These are phyloP conservation scores for Ampelomyces quisqualis DNA, from an alignment of 2,329 filamentous ascomycete genomes.

Conservation along the genomic window DNA sequence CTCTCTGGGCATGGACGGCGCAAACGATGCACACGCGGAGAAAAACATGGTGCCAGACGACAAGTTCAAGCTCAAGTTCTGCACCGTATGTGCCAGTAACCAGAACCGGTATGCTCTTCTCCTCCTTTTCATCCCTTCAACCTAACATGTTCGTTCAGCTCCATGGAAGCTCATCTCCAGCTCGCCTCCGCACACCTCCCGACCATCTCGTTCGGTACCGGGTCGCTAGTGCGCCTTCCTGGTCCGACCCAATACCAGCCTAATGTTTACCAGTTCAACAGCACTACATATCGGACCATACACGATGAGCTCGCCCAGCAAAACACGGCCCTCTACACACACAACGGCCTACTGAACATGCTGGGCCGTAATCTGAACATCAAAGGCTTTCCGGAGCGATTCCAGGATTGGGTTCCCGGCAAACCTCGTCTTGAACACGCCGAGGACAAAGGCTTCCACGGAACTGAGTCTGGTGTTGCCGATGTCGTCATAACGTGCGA, in stretches of 20 bases:
- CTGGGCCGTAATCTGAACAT: conserved; percentile 85
- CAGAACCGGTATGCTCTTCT: conserved; percentile 75
- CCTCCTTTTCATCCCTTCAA: too few species aligned
- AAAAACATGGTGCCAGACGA: conserved; percentile 44
- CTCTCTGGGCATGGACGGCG: conserved; percentile 35
- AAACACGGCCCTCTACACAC: conserved; percentile 81
- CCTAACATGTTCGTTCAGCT: conserved; percentile 52
- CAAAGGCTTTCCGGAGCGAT: conserved; percentile 94
- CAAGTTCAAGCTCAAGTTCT: conserved; percentile 90
- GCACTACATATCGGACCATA: conserved; percentile 91
- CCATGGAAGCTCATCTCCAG: conserved; percentile 98
- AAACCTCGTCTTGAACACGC: conserved; percentile 72
- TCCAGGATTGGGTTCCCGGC: conserved; percentile 95
- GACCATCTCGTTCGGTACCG: conserved; percentile 97
- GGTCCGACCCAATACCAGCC: conserved; percentile 89
- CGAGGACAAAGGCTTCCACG: conserved; percentile 72
- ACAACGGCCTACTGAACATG: conserved; percentile 95
- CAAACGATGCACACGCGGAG: conserved; percentile 28
- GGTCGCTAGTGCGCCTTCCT: conserved; percentile 88
- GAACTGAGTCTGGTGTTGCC: conserved; percentile 84
- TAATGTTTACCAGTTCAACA: conserved; percentile 98
- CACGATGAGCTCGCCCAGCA: conserved; percentile 86
- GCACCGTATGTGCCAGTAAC: conserved; percentile 98
- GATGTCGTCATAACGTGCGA: conserved; percentile 97
- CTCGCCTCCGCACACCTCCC: conserved; percentile 81